These are phyloP conservation scores for Handroanthus guayacan DNA, from an alignment of 257 asterid genomes.

Conservation along the genomic window DNA sequence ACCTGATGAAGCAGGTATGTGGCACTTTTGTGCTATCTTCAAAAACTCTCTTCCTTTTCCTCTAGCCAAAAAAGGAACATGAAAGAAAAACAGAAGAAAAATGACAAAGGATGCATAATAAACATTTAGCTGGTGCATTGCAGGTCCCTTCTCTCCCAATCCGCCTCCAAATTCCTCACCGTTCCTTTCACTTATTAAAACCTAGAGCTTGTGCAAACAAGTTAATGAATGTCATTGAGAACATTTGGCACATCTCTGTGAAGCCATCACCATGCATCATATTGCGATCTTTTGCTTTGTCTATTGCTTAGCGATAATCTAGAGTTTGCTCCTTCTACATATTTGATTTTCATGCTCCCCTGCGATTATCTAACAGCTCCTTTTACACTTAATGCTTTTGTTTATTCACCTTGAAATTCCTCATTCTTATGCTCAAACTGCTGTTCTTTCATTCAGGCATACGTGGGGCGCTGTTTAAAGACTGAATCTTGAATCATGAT, in stretches of 20 bases:
- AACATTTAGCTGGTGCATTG: too few relatives aligned
- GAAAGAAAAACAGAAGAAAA: neutral
- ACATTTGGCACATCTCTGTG: neutral
- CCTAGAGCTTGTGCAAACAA: neutral
- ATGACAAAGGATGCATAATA: too few relatives aligned
- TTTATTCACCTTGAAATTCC: neutral
- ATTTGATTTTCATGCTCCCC: neutral
- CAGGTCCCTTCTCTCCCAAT: too few relatives aligned
- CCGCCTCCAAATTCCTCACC: neutral
- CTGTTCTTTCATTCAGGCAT: slow-evolving; percentile 64
- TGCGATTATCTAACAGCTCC: too few relatives aligned
- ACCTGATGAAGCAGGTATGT: slow-evolving; percentile 8
- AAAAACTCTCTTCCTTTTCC: neutral
- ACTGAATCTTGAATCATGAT: slow-evolving; percentile 50
- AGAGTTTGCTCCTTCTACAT: neutral
- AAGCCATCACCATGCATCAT: neutral
- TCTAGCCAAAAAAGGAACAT: neutral
- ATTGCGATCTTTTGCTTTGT: slow-evolving; percentile 23
- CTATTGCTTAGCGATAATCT: neutral
- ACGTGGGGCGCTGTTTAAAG: slow-evolving; percentile 69
- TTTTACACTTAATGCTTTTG: neutral
- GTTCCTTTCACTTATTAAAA: too few relatives aligned
- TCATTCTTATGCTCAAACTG: slow-evolving; percentile 30
- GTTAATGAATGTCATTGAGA: slow-evolving; percentile 8
- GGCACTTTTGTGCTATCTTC: neutral